Evolutionary conservation across 257 asterid species (phyloP), one percentile per base, ranked within the genome.

Genomic region (Mitragyna speciosa): DNA sequence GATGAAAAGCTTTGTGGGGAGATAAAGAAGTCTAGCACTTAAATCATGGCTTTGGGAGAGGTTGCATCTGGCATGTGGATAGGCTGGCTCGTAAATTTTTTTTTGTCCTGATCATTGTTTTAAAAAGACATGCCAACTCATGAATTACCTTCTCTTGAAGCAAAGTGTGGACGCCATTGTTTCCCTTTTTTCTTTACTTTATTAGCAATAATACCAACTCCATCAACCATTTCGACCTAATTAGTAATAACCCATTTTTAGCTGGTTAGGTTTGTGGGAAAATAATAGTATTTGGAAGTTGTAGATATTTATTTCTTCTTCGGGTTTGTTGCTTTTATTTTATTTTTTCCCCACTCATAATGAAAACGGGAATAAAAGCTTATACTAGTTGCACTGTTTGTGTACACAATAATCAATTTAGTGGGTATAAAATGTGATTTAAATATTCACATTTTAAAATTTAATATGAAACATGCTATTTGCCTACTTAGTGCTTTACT

Each of bases 1-100:
- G 49, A 28, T 48, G 61, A 48, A 11, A 59, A 63, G 12, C 39
- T 68, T 45, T 68, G 67, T 26, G 69, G 68, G 52, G 10, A 33
- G 75, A 51, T 70, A 73, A 16, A n/a, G 75, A 66, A 58, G 11
- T 77, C 8, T 63, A 81, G 70, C 66, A 39, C 70, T 67, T 70
- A 36, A 72, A 81, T 76, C 74, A 70, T 65, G 24, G 75, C 82
- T 79, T 54, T 70, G 68, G 64, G 28, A n/a, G 64, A 80, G 85
- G 72, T 58, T 47, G 84, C 87, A 84, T 82, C 87, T 86, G 47
- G 84, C 89, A 85, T 86, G 89, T 87, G 89, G 91, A 81, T 88
- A 77, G 91, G 88, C 94, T 90, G 96, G 89, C 89, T 61, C 75
- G 84, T 81, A 83, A 84, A 84, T 77, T 68, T 84, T 82, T 36